Evolutionary conservation across 768 basidiomycete species (phyloP).

Genomic region (Phlebiopsis gigantea): DNA sequence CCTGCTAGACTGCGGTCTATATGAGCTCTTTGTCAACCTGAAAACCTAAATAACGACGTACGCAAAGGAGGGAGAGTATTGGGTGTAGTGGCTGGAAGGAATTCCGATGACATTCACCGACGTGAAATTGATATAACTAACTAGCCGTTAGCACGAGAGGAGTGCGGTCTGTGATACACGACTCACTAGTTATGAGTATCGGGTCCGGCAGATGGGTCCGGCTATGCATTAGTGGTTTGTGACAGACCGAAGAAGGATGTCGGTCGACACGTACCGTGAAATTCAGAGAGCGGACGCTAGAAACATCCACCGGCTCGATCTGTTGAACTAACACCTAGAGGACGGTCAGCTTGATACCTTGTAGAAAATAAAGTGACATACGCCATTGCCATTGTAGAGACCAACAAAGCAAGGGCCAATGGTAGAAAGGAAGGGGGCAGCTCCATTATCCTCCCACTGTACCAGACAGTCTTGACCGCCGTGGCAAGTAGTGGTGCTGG

Average conservation of each 20-base stretch:
- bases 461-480: slow-evolving; percentile 52
- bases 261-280: slow-evolving; percentile 44
- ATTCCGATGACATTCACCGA: slow-evolving; percentile 29
- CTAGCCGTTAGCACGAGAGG: slow-evolving; percentile 1
- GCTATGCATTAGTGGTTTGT: slow-evolving; percentile 29
- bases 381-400: slow-evolving; percentile 53
- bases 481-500: slow-evolving; percentile 37
- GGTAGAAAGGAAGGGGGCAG: slow-evolving; percentile 37
- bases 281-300: slow-evolving; percentile 36
- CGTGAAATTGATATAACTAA: slow-evolving; percentile 59
- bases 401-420: slow-evolving; percentile 52
- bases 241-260: not conserved
- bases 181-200: slow-evolving; percentile 57
- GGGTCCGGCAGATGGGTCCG: slow-evolving; percentile 49
- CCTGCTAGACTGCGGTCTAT: slow-evolving; percentile 43
- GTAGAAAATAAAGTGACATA: slow-evolving; percentile 24
- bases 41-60: not conserved
- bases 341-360: not conserved
- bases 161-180: not conserved
- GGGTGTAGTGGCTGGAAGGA: slow-evolving; percentile 12
- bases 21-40: slow-evolving; percentile 23
- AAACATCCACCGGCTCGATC: slow-evolving; percentile 51
- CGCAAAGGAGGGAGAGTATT: slow-evolving; percentile 52
- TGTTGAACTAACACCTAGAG: slow-evolving; percentile 52
- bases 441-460: slow-evolving; percentile 62